phyloP scores from a whole-genome alignment of 495 filamentous ascomycete species.

The Oidiodendron maius region DNA sequence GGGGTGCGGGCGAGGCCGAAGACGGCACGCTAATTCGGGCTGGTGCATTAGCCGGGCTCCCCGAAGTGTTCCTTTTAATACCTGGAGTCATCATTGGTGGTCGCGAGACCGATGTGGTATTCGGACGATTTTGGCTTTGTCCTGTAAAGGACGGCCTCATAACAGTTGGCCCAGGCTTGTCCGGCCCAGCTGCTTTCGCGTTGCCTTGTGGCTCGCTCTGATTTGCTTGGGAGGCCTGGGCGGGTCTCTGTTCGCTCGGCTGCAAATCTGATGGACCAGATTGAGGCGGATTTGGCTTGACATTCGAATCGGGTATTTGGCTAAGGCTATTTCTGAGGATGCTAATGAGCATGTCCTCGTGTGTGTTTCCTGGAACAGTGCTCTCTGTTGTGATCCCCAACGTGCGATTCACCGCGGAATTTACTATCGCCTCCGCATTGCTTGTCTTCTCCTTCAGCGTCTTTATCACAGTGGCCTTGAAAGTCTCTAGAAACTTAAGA shows the following conservation, averaged over 20 bases:
- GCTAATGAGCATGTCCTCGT: slow-evolving; percentile 15
- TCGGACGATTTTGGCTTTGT: slow-evolving; percentile 14
- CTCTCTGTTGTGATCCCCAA: slow-evolving; percentile 11
- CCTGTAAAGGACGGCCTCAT: slow-evolving; percentile 19
- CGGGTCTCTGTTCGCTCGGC: background rate
- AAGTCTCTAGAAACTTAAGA: slow-evolving; percentile 10
- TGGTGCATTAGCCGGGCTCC: slow-evolving; percentile 11
- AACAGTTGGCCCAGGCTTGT: slow-evolving; percentile 9
- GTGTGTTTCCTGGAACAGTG: slow-evolving; percentile 8
- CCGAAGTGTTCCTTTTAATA: slow-evolving; percentile 16
- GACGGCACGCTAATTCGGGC: slow-evolving; percentile 8
- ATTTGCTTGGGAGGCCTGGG: slow-evolving; percentile 10
- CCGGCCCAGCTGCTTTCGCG: slow-evolving; percentile 1
- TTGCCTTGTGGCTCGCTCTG: slow-evolving; percentile 11
- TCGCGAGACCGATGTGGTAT: slow-evolving; percentile 14
- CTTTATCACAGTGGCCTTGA: slow-evolving; percentile 11
- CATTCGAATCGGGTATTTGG: slow-evolving; percentile 13
- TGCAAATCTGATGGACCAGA: background rate
- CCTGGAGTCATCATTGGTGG: slow-evolving; percentile 22
- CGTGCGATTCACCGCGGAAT: slow-evolving; percentile 21
- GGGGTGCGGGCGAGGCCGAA: slow-evolving; percentile 10
- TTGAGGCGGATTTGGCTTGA: background rate
- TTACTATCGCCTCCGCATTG: slow-evolving; percentile 14
- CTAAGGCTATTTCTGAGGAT: slow-evolving; percentile 15
- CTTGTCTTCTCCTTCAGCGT: slow-evolving; percentile 6